These are phyloP conservation scores for Lasiodiplodia gonubiensis DNA, from an alignment of 2,329 filamentous ascomycete genomes.

Conservation along the genomic window DNA sequence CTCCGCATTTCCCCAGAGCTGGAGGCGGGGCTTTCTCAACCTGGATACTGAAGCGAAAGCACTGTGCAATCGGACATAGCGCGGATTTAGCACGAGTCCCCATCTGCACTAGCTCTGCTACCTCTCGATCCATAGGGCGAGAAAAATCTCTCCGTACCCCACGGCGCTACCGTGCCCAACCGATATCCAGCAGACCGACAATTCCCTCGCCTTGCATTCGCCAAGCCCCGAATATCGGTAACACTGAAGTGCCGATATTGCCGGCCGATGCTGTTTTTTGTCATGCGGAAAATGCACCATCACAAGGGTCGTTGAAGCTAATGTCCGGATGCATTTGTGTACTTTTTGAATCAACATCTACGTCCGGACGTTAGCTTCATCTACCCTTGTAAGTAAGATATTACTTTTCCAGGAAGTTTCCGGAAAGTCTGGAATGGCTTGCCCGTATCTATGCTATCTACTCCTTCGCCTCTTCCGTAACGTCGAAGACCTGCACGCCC, in stretches of 20 bases:
- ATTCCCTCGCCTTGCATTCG: neutral
- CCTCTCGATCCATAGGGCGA: neutral
- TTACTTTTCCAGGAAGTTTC: too few relatives aligned
- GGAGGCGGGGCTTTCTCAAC: conserved; percentile 3
- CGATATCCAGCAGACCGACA: neutral
- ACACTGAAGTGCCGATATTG: neutral
- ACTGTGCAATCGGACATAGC: conserved; percentile 2
- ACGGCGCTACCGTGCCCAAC: neutral
- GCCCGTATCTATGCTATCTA: neutral
- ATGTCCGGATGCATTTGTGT: too few relatives aligned
- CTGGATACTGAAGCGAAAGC: conserved; percentile 7
- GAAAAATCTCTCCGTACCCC: conserved; percentile 10
- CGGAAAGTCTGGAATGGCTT: neutral
- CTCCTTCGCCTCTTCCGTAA: neutral
- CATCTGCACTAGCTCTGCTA: neutral
- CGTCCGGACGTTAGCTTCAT: too few relatives aligned
- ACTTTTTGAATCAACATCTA: too few relatives aligned
- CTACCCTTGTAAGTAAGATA: too few relatives aligned
- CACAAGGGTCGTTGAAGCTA: too few relatives aligned
- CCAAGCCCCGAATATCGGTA: conserved; percentile 6
- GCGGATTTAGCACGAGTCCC: neutral
- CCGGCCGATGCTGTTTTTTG: neutral
- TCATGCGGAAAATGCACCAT: too few relatives aligned
- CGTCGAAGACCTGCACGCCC: neutral
- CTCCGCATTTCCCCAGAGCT: conserved; percentile 12